A percentile compares a stretch with the other conserved stretches of the same genome.
Evolutionary conservation across 352 stramenopile species (phyloP).

Genomic region (Globisporangium okanoganense): DNA sequence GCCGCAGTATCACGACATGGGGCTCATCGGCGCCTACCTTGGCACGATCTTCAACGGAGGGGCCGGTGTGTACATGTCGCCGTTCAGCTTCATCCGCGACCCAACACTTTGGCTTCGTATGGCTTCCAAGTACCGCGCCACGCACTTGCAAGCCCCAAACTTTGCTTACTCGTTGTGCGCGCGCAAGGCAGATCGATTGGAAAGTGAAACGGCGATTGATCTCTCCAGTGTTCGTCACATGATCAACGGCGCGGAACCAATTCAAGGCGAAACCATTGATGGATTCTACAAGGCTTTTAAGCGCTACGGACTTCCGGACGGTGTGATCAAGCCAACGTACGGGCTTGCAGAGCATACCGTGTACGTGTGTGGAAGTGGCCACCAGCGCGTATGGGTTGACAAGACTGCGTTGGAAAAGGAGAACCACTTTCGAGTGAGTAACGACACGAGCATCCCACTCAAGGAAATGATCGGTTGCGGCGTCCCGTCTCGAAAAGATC

Average conservation of each 20-base stretch:
- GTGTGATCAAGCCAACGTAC: conserved; percentile 97
- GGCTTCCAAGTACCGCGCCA: conserved; percentile 85
- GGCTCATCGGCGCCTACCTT: conserved; percentile 95
- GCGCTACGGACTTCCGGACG: conserved; percentile 75
- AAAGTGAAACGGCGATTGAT: conserved; percentile 56
- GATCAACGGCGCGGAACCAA: conserved; percentile 98
- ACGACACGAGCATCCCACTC: conserved; percentile 19
- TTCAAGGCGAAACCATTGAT: conserved; percentile 87
- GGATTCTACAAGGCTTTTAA: conserved; percentile 89
- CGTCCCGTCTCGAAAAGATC: conserved; percentile 70
- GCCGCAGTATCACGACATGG: conserved; percentile 99
- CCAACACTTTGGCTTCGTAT: conserved; percentile 95
- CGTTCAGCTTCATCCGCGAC: conserved; percentile 96
- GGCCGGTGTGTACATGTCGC: conserved; percentile 96
- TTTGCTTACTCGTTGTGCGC: conserved; percentile 97
- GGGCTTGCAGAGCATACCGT: conserved; percentile 99
- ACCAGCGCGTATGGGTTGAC: conserved; percentile 86
- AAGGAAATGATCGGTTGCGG: conserved; percentile 95
- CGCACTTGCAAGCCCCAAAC: conserved; percentile 98
- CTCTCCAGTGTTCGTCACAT: conserved; percentile 94
- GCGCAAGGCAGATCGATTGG: conserved; percentile 88
- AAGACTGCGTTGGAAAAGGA: conserved; percentile 89
- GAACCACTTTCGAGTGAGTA: conserved; percentile 36
- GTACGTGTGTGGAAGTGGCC: conserved; percentile 94
- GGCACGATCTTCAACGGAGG: conserved; percentile 85